phyloP scores from a whole-genome alignment of 768 basidiomycete species.

The Collybia nuda region DNA sequence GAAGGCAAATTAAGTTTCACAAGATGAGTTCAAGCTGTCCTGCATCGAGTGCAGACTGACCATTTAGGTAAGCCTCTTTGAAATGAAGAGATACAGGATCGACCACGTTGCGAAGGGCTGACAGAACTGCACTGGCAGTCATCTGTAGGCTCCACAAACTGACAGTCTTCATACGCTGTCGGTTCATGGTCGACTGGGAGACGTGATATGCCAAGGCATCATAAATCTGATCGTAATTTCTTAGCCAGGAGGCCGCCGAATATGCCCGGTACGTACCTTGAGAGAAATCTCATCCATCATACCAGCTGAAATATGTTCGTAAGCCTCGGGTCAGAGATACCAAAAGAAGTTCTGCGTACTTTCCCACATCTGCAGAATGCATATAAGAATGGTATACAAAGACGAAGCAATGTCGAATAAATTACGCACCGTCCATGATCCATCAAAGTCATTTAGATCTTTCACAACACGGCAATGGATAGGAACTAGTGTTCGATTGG shows the following conservation, averaged over 20 bases:
- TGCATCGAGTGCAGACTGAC: constrained; percentile 20
- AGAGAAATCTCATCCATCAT: constrained; percentile 88
- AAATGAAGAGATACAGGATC: constrained; percentile 61
- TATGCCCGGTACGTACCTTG: constrained; percentile 48
- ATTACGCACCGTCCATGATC: constrained; percentile 86
- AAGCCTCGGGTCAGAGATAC: constrained; percentile 8
- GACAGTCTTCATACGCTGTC: constrained; percentile 82
- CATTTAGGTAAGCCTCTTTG: constrained; percentile 41
- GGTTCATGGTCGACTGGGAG: constrained; percentile 84
- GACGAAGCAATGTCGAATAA: constrained; percentile 2
- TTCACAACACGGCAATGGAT: constrained; percentile 90
- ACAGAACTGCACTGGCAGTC: constrained; percentile 85
- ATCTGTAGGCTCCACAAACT: constrained; percentile 94
- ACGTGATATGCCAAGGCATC: constrained; percentile 96
- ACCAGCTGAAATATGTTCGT: constrained; percentile 59
- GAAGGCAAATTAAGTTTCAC: not conserved
- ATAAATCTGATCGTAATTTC: constrained; percentile 53
- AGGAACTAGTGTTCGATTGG: constrained; percentile 91
- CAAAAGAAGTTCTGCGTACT: constrained; percentile 48
- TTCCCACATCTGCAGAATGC: constrained; percentile 76
- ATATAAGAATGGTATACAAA: constrained; percentile 14
- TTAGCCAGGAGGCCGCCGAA: constrained; percentile 5
- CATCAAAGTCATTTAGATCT: constrained; percentile 86
- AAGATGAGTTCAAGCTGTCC: constrained; percentile 10
- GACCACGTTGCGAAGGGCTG: constrained; percentile 71